A percentile compares a stretch with the other conserved stretches of the same genome.
These are phyloP conservation scores for Alternaria arbusti DNA, from an alignment of 2,329 filamentous ascomycete species.

Conservation along the genomic window DNA sequence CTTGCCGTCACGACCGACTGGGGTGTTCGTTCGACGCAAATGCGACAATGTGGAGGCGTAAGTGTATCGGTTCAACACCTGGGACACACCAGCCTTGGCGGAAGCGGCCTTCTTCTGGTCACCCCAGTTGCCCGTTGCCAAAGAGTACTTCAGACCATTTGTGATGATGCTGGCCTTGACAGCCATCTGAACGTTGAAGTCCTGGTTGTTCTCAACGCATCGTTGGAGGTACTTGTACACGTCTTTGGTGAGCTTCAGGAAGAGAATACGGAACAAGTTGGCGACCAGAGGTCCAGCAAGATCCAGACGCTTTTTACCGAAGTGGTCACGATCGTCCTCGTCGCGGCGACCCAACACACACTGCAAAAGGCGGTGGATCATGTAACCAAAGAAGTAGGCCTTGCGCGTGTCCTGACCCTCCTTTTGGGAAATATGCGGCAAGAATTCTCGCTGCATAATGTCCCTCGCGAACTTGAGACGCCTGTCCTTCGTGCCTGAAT, in stretches of 20 bases:
- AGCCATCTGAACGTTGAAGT: constrained; percentile 89
- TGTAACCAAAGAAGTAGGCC: constrained; percentile 98
- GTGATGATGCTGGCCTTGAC: constrained; percentile 91
- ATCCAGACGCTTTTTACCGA: constrained; percentile 97
- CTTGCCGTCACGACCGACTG: constrained; percentile 96
- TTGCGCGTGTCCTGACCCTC: constrained; percentile 96
- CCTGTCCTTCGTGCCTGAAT: constrained; percentile 77
- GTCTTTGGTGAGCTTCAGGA: constrained; percentile 89
- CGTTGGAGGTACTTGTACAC: constrained; percentile 89
- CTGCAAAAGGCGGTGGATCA: constrained; percentile 95
- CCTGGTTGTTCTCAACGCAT: constrained; percentile 85
- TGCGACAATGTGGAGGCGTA: constrained; percentile 96
- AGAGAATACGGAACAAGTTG: constrained; percentile 93
- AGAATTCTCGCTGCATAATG: constrained; percentile 93
- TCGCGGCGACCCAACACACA: constrained; percentile 92
- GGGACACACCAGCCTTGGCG: constrained; percentile 94
- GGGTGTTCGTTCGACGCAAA: constrained; percentile 95
- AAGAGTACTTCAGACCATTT: constrained; percentile 92
- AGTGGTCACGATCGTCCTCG: constrained; percentile 97
- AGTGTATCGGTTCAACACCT: constrained; percentile 97
- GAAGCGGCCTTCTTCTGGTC: constrained; percentile 98
- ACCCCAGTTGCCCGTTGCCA: constrained; percentile 98
- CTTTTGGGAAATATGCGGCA: constrained; percentile 94
- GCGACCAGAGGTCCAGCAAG: constrained; percentile 91
- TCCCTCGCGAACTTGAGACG: constrained; percentile 92